phyloP scores from a whole-genome alignment of 768 basidiomycete species.

The Favolaschia claudopus region DNA sequence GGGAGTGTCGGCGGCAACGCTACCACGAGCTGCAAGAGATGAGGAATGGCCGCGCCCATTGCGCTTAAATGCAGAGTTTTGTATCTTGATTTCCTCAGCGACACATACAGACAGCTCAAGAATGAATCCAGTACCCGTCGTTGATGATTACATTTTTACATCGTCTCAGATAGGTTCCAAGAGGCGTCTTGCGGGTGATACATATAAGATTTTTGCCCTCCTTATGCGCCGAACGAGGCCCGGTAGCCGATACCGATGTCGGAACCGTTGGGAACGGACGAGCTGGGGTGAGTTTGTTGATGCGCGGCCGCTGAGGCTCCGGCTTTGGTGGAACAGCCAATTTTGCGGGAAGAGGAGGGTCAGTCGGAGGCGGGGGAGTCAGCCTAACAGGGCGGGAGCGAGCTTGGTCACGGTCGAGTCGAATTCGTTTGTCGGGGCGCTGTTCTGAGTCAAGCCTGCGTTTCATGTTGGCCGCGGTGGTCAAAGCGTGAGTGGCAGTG shows the following conservation, averaged over 20 bases:
- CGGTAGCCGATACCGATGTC: slow-evolving; percentile 77
- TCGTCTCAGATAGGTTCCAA: slow-evolving; percentile 77
- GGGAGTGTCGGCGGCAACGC: slow-evolving; percentile 80
- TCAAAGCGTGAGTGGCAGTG: slow-evolving; percentile 26
- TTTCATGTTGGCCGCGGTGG: slow-evolving; percentile 39
- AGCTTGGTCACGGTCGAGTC: slow-evolving; percentile 31
- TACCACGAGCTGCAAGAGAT: slow-evolving; percentile 71
- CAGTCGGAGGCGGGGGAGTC: slow-evolving; percentile 14
- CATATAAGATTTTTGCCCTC: slow-evolving; percentile 87
- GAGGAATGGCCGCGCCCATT: slow-evolving; percentile 91
- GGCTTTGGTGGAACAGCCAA: slow-evolving; percentile 16
- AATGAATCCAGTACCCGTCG: slow-evolving; percentile 59
- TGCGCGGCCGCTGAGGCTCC: slow-evolving; percentile 40
- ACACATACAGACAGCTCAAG: background rate
- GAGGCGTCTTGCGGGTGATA: slow-evolving; percentile 75
- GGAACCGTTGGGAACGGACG: slow-evolving; percentile 83
- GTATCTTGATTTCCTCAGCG: slow-evolving; percentile 52
- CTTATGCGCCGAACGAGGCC: slow-evolving; percentile 78
- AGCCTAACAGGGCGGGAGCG: slow-evolving; percentile 19
- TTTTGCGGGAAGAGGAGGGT: background rate
- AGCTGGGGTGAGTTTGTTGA: slow-evolving; percentile 74
- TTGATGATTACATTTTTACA: slow-evolving; percentile 77
- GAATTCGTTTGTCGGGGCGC: slow-evolving; percentile 41
- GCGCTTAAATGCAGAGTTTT: slow-evolving; percentile 78
- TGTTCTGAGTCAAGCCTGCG: slow-evolving; percentile 44